Base-by-base conservation (phyloP, 305 asterid genomes). In the Striga hermonthica region DNA sequence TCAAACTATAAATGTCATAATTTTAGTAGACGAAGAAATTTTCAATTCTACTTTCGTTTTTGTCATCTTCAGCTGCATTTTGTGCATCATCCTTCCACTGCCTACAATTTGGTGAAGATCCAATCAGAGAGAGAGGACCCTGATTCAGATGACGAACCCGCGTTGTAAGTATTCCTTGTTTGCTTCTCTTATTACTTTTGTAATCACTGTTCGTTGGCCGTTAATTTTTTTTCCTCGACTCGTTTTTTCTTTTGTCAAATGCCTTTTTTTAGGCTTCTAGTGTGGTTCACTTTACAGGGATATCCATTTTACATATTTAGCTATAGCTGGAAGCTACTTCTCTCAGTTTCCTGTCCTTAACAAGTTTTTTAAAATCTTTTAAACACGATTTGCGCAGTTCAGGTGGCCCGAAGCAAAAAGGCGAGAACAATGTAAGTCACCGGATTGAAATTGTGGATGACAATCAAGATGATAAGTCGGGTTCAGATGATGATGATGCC, bases 51-150 rank as follows among this genome's bases (percentile, higher is more conserved):
- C 54, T 38, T 49, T 62, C 62, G 52, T 50, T 47, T 14, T 72
- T 28, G 65, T 52, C 63, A 64, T 65, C 64, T 79, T 60, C 91
- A 91, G 98, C 90, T 91, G 77, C 84, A 83, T 73, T 91, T 91
- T 74, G 57, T 73, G 55, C 91, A 79, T 62, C 90, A 85, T 65
- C 79, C 74, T 63, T 82, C 95, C 14, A 65, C 65, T 67, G 44
- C 76, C 62, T 76, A 79, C 73, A 73, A 80, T 69, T 73, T 79
- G 72, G 73, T 22, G 55, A 82, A 67, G 75, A 69, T 62, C 4
- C 68, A 68, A 44, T 57, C 85, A 50, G 74, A 66, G 68, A 64
- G 48, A 57, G 75, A 74, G 61, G 77, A 63, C 64, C 59, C 38
- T 60, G 74, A 68, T 52, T 62, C 71, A 10, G 79, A 84, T 48